Percentiles rank a stretch among this genome's conserved stretches.
Evolutionary conservation across 163 green algal genomes (phyloP).

Genomic region (Scenedesmus sp.): DNA sequence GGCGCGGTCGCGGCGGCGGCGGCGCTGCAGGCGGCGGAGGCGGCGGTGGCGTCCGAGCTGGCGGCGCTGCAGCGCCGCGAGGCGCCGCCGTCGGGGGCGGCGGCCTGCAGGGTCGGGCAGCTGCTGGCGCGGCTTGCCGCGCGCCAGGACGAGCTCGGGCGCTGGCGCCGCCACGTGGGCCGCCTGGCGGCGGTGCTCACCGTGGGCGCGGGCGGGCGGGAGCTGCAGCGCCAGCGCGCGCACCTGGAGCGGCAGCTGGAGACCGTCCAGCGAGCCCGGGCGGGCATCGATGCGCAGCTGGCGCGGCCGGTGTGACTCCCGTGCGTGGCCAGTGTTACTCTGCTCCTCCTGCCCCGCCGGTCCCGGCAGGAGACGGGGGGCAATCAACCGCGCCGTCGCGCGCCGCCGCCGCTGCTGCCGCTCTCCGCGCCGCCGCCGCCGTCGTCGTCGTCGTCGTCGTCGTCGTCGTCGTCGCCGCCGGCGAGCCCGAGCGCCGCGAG

Average conservation of each 20-base stretch:
- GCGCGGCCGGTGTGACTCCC: no score
- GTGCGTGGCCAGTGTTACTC: no score
- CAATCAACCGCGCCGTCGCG: no score
- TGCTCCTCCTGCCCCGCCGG: no score
- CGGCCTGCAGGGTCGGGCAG: background rate
- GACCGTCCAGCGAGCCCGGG: constrained; percentile 13
- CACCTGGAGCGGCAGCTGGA: constrained; percentile 6
- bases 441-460: constrained; percentile 1
- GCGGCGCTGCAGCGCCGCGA: background rate
- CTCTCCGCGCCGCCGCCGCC: background rate
- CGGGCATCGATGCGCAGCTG: background rate
- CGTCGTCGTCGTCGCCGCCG: background rate
- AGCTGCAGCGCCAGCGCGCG: background rate
- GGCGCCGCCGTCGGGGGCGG: background rate
- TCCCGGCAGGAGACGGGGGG: no score
- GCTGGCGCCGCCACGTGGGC: background rate
- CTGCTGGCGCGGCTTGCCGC: constrained; percentile 10
- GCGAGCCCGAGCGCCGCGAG: no score
- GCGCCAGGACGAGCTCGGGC: background rate
- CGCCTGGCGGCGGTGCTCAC: constrained; percentile 7
- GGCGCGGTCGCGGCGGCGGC: constrained; percentile 46
- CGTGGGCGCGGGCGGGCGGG: background rate
- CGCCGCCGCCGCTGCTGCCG: no score
- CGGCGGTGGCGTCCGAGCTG: constrained; percentile 35
- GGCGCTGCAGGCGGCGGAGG: constrained; percentile 52